These are phyloP conservation scores for Malus sylvestris DNA, from an alignment of 306 rosid species.

Conservation along the genomic window DNA sequence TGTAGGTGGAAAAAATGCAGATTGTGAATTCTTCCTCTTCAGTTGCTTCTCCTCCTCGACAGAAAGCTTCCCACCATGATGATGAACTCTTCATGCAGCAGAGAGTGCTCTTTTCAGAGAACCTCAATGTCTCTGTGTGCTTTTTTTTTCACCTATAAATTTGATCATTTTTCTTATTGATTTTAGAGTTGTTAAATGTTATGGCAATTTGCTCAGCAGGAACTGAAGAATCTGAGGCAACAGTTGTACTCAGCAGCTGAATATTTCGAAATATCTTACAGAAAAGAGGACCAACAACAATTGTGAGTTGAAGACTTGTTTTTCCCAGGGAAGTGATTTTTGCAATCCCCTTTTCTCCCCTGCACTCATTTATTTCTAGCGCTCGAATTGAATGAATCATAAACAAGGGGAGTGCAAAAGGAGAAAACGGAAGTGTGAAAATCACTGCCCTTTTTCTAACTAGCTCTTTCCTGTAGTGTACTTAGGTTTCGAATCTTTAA, in stretches of 20 bases:
- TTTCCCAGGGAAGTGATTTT: no score
- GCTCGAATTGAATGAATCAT: no score
- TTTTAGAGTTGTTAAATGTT: background rate
- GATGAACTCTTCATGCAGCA: slow-evolving; percentile 43
- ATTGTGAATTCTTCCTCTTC: slow-evolving; percentile 1
- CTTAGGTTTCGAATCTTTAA: background rate
- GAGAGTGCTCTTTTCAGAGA: slow-evolving; percentile 29
- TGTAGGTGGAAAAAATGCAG: slow-evolving; percentile 18
- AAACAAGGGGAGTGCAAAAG: no score
- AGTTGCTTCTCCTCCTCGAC: slow-evolving; percentile 1
- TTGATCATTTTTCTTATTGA: background rate
- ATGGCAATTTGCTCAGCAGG: slow-evolving; percentile 13
- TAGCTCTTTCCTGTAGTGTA: no score
- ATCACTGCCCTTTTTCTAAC: no score
- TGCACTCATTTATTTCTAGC: no score
- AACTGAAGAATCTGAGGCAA: slow-evolving; percentile 35
- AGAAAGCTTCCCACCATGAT: slow-evolving; percentile 28
- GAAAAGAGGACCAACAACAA: slow-evolving; percentile 25
- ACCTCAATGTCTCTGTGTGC: slow-evolving; percentile 19
- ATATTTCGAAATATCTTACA: slow-evolving; percentile 29
- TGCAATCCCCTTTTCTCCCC: no score
- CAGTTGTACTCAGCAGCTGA: slow-evolving; percentile 42
- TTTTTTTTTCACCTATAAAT: background rate
- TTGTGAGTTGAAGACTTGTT: slow-evolving; percentile 3
- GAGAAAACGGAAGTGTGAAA: no score